These are phyloP conservation scores for Linnemannia hyalina DNA, from an alignment of 192 early-diverging fungal species.

Conservation along the genomic window DNA sequence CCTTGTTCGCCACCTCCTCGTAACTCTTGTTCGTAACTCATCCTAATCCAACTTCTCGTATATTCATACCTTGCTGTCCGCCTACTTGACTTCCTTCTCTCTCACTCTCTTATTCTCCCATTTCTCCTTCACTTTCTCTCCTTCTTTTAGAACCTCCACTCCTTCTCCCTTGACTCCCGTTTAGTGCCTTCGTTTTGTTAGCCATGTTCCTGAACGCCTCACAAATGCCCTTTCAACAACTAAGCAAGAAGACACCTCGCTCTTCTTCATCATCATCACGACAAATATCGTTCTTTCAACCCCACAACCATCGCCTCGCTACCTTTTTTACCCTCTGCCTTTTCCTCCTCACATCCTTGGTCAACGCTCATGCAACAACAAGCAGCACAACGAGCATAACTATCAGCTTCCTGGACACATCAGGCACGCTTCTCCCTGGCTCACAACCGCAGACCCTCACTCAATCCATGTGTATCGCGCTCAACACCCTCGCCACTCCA, in stretches of 20 bases:
- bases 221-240: not conserved
- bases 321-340: not conserved
- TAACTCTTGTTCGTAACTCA: too few relatives aligned
- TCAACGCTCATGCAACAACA: not conserved
- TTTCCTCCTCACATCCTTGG: not conserved
- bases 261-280: not conserved
- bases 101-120: too few relatives aligned
- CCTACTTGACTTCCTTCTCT: too few relatives aligned
- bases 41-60: too few relatives aligned
- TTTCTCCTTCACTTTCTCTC: too few relatives aligned
- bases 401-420: slow-evolving; percentile 7
- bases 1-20: too few relatives aligned
- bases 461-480: not conserved
- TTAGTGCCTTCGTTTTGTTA: too few relatives aligned
- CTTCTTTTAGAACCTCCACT: too few relatives aligned
- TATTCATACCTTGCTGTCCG: too few relatives aligned
- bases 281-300: not conserved
- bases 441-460: slow-evolving; percentile 4
- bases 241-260: not conserved
- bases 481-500: not conserved
- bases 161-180: too few relatives aligned
- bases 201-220: too few relatives aligned
- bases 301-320: not conserved
- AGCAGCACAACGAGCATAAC: not conserved
- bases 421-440: not conserved